phyloP scores from a whole-genome alignment of 2,329 filamentous ascomycete genomes.

The Claviceps pusilla region DNA sequence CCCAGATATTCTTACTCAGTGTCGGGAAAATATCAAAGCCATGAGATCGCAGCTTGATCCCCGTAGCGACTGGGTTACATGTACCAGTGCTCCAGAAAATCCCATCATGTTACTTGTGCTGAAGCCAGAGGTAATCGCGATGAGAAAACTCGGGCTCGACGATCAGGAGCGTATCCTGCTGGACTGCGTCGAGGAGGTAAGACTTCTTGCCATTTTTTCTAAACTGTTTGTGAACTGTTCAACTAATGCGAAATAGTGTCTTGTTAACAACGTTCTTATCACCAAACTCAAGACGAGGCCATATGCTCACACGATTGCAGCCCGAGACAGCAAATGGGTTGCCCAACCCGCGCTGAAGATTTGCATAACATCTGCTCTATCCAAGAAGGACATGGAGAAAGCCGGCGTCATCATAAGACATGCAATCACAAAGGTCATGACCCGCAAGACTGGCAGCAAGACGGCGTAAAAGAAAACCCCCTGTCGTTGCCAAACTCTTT shows the following conservation, averaged over 20 bases:
- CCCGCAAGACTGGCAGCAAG: slow-evolving; percentile 38
- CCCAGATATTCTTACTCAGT: slow-evolving; percentile 62
- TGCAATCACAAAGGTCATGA: slow-evolving; percentile 86
- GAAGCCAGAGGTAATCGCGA: slow-evolving; percentile 66
- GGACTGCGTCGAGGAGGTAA: slow-evolving; percentile 91
- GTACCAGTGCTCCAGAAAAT: slow-evolving; percentile 69
- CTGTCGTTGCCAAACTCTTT: neutral
- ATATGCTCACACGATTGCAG: slow-evolving; percentile 43
- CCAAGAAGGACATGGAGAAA: slow-evolving; percentile 92
- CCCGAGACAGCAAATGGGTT: slow-evolving; percentile 54
- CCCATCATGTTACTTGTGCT: slow-evolving; percentile 72
- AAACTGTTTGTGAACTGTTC: neutral
- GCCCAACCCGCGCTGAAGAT: slow-evolving; percentile 77
- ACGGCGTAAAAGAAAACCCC: slow-evolving; percentile 1
- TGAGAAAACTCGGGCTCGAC: slow-evolving; percentile 49
- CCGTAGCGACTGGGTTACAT: slow-evolving; percentile 80
- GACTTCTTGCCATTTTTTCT: slow-evolving; percentile 10
- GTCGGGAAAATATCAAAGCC: slow-evolving; percentile 72
- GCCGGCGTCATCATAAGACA: slow-evolving; percentile 77
- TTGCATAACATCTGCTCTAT: slow-evolving; percentile 73
- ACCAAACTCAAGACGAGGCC: slow-evolving; percentile 72
- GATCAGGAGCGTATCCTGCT: slow-evolving; percentile 78
- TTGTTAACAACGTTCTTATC: slow-evolving; percentile 80
- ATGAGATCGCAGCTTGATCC: slow-evolving; percentile 84
- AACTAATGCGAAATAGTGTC: slow-evolving; percentile 36